Evolutionary conservation across 2,329 filamentous ascomycete species (phyloP), one percentile per base, ranked within the genome.

Genomic region (Corinectria fuckeliana): DNA sequence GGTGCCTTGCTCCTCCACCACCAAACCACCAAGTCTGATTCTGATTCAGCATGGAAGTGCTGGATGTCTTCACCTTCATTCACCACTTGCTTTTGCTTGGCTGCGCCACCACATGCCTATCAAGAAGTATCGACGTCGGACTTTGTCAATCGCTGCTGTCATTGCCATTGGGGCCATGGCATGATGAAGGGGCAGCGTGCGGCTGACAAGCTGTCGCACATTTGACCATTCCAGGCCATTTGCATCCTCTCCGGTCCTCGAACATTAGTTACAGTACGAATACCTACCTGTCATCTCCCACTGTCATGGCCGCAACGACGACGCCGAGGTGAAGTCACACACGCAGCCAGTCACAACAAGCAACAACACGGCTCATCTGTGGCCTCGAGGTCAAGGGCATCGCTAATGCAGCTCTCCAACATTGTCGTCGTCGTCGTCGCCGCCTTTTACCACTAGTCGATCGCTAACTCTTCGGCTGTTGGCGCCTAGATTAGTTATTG

Each of bases 401-500:
- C n/a, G 26, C n/a, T 45, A 45, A 25, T 26, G n/a, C 25, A 9
- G 28, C 25, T 30, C 25, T 18, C 10, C 23, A n/a, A 11, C 42
- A 45, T 28, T 23, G 8, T 14, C n/a, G 18, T 16, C 6, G 20
- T 41, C 39, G 11, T 28, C n/a, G 25, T 26, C 25, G 16, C 28
- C 42, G 9, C 9, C 41, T 26, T 26, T 4, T 4, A 26, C 6
- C 41, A 5, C 41, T 23, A 5, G 41, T 44, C 13, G 41, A 26
- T 18, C 25, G 13, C 38, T 25, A 23, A 8, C 25, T 20, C 23
- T 25, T 44, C 41, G 18, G 18, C 36, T 20, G 25, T 21, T 11
- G 47, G 47, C 55, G 48, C 23, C 47, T 51, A n/a, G n/a, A n/a
- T n/a, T n/a, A n/a, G n/a, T n/a, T n/a, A 41, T 50, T 58, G 14